phyloP scores from a whole-genome alignment of 1,284 basidiomycete species.

The Ustilago nuda region DNA sequence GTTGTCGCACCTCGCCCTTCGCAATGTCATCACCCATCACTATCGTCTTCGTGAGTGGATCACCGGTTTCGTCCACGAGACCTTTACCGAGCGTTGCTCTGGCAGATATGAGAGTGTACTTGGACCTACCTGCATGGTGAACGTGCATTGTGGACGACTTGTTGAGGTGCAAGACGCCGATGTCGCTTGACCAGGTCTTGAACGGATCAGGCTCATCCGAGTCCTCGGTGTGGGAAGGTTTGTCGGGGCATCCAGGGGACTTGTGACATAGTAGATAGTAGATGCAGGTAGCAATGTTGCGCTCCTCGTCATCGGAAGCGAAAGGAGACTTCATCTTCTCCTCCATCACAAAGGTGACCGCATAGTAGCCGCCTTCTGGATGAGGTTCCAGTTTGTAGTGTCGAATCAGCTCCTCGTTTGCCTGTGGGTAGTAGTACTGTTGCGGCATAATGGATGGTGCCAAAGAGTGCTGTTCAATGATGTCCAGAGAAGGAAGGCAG shows the following conservation, averaged over 20 bases:
- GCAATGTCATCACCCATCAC: conserved; percentile 50
- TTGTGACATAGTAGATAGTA: conserved; percentile 54
- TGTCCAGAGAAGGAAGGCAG: not conserved
- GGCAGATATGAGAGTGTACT: conserved; percentile 56
- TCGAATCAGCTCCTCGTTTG: conserved; percentile 38
- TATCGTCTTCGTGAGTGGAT: conserved; percentile 39
- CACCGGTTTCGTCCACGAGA: conserved; percentile 27
- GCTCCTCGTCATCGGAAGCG: conserved; percentile 29
- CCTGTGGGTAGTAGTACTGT: conserved; percentile 44
- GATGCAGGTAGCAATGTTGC: conserved; percentile 46
- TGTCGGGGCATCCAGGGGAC: conserved; percentile 18
- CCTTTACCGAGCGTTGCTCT: conserved; percentile 43
- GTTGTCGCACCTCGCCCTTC: conserved; percentile 50
- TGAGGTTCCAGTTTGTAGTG: conserved; percentile 50
- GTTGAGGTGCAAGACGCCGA: conserved; percentile 51
- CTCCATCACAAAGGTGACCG: conserved; percentile 34
- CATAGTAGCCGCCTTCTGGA: conserved; percentile 53
- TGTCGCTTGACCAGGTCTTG: conserved; percentile 45
- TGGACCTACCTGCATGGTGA: conserved; percentile 48
- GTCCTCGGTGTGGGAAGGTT: conserved; percentile 5
- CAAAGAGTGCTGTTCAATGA: not conserved
- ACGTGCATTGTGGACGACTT: conserved; percentile 55
- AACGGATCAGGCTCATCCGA: conserved; percentile 32
- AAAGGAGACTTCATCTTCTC: conserved; percentile 45
- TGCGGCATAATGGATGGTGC: conserved; percentile 7